Base-by-base conservation (phyloP, 2,329 filamentous ascomycete species). In the Cercospora zeae-maydis region DNA sequence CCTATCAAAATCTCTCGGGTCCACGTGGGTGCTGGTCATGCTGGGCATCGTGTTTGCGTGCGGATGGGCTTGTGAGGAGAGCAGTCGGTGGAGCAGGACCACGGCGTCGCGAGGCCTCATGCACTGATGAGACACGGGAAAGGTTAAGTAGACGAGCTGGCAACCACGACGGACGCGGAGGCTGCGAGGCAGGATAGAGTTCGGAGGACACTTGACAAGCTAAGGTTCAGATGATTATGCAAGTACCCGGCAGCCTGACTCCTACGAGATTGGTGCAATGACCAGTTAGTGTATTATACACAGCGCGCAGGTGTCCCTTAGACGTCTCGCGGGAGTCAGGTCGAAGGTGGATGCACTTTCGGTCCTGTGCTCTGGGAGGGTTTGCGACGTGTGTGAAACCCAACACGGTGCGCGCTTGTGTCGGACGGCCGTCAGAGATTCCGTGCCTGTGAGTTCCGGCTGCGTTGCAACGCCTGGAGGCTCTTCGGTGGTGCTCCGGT, bases 211-310 rank as follows among this genome's bases (percentile, higher is more conserved):
- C 37, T 31, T 59, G 57, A 53, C 57, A 53, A 49, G 57, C 57
- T 42, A 52, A 53, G 55, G 57, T 59, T 59, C 33, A 39, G 57
- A 19, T 16, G 24, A 8, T 30, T 33, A 59, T 59, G 45, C 57
- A 33, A 27, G 7, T 8, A 16, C 6, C 57, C 47, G 45, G 31
- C 33, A 37, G 31, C 33, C 21, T 45, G 54, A 57, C 54, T 45
- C 37, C 24, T 9, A 57, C 54, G 19, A 57, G 34, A 30, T 37
- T 30, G 34, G 10, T 19, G 13, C 24, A 27, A 19, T 33, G 36
- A 27, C 54, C 34, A 36, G 31, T 55, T 27, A 27, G n/a, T n/a
- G n/a, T n/a, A n/a, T n/a, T n/a, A n/a, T 13, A 33, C 7, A 3
- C 30, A 36, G 19, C 31, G 16, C 27, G 31, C 14, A 37, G 52